A percentile compares a stretch with the other conserved stretches of the same genome.
Evolutionary conservation across 345 rosid genomes (phyloP).

Genomic region (Mallotus nudiflorus): DNA sequence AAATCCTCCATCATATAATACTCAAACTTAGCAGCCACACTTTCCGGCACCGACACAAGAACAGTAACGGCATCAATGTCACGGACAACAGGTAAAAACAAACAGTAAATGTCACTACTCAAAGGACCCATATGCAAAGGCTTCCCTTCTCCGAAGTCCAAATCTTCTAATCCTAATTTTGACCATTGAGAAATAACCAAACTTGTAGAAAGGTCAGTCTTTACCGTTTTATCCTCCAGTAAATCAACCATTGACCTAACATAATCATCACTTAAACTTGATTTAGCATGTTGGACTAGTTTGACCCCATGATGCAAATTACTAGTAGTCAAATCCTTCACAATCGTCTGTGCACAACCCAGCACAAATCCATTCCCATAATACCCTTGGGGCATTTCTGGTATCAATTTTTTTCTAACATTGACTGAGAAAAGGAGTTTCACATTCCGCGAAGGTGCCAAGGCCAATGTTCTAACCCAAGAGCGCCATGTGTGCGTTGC

Average conservation of each 20-base stretch:
- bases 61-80: conserved; percentile 61
- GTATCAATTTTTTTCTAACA: conserved; percentile 52
- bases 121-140: conserved; percentile 84
- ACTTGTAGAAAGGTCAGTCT: conserved; percentile 55
- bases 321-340: conserved; percentile 43
- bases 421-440: conserved; percentile 85
- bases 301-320: conserved; percentile 50
- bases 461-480: conserved; percentile 70
- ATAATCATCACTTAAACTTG: conserved; percentile 47
- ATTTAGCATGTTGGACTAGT: conserved; percentile 70
- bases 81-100: conserved; percentile 75
- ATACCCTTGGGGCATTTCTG: conserved; percentile 66
- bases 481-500: conserved; percentile 98
- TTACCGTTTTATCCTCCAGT: conserved; percentile 66
- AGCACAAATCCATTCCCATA: conserved; percentile 90
- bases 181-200: conserved; percentile 94
- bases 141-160: conserved; percentile 83
- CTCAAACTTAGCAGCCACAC: conserved; percentile 60
- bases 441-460: conserved; percentile 45
- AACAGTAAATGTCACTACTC: conserved; percentile 83
- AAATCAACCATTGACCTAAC: conserved; percentile 72
- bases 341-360: conserved; percentile 62
- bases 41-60: conserved; percentile 76
- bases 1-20: conserved; percentile 50
- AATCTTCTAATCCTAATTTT: conserved; percentile 76